Percentiles rank a stretch among this genome's conserved stretches.
These are phyloP conservation scores for Platanthera guangdongensis DNA, from an alignment of 106 monocot species.

Conservation along the genomic window DNA sequence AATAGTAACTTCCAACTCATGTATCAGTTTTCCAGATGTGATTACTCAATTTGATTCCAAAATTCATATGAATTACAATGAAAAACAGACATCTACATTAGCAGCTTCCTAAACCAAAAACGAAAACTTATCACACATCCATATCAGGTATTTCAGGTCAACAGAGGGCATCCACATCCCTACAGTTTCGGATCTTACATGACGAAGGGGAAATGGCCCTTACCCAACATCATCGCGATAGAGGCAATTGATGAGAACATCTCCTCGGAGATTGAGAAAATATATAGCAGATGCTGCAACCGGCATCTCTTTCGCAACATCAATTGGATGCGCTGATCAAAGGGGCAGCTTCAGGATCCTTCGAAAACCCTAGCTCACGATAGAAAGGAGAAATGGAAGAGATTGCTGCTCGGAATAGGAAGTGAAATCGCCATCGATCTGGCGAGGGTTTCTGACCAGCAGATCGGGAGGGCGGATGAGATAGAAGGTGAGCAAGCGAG, in stretches of 20 bases:
- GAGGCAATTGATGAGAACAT: slow-evolving; percentile 99
- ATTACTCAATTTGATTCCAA: too few relatives aligned
- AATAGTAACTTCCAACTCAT: too few relatives aligned
- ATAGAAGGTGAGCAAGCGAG: background rate
- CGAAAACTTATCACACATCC: background rate
- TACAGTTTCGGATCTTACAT: background rate
- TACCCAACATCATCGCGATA: slow-evolving; percentile 99
- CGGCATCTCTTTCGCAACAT: too few relatives aligned
- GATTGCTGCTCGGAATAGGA: background rate
- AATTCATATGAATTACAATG: background rate
- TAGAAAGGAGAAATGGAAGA: background rate
- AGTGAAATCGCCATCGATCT: background rate
- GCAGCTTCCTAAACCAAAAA: background rate
- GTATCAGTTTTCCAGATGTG: too few relatives aligned
- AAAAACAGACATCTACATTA: background rate
- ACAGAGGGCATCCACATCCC: background rate
- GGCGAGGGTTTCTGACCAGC: background rate
- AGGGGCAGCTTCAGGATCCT: background rate
- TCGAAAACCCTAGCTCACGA: background rate
- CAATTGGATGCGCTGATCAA: background rate
- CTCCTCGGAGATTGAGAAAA: slow-evolving; percentile 97
- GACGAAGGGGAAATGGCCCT: background rate
- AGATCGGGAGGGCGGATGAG: background rate
- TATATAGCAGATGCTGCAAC: too few relatives aligned
- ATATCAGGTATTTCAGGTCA: background rate